Evolutionary conservation across 2,329 filamentous ascomycete genomes (phyloP).

Genomic region (Exophiala xenobiotica): DNA sequence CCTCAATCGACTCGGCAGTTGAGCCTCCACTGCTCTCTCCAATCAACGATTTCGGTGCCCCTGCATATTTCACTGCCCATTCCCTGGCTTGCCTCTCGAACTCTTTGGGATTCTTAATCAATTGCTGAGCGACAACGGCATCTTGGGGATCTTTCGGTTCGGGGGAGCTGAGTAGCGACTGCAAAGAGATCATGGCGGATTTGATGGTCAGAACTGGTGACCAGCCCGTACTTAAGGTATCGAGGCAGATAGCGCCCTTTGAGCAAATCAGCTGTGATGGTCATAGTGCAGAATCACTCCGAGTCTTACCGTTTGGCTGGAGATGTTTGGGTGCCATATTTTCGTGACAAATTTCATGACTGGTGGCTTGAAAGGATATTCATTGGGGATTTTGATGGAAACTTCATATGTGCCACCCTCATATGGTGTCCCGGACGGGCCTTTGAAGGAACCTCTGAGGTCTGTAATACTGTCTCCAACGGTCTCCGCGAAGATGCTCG

Average conservation of each 20-base stretch:
- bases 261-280: conserved; percentile 10
- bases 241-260: conserved; percentile 93
- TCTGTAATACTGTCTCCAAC: conserved; percentile 71
- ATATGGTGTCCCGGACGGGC: conserved; percentile 90
- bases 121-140: conserved; percentile 88
- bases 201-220: conserved; percentile 96
- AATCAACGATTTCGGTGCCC: conserved; percentile 63
- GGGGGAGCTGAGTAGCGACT: conserved; percentile 87
- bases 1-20: conserved; percentile 54
- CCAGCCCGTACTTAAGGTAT: conserved; percentile 87
- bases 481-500: conserved; percentile 70
- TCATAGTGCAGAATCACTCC: not conserved
- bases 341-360: conserved; percentile 88
- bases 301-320: conserved; percentile 76
- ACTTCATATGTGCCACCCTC: conserved; percentile 79
- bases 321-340: conserved; percentile 97
- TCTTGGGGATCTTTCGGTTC: conserved; percentile 97
- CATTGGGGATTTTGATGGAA: conserved; percentile 81
- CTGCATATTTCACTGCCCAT: conserved; percentile 83
- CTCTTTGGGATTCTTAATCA: conserved; percentile 72
- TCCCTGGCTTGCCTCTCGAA: conserved; percentile 83
- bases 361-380: conserved; percentile 92
- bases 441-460: conserved; percentile 77
- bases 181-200: conserved; percentile 86
- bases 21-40: conserved; percentile 55